Evolutionary conservation across 1,139 yeast species (phyloP).

Genomic region (Meyerozyma carpophila): DNA sequence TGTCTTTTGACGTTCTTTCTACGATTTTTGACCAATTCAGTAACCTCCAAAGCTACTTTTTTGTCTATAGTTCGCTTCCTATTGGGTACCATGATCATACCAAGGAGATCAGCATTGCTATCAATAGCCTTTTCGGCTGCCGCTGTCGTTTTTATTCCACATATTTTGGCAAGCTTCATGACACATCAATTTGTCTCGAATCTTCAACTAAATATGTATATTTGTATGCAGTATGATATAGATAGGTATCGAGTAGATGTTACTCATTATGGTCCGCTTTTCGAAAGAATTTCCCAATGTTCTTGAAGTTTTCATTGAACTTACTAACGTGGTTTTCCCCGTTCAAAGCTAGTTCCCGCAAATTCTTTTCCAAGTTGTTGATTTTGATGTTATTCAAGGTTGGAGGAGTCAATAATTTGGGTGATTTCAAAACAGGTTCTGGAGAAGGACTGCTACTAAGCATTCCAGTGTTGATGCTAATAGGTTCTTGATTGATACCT

Average conservation of each 20-base stretch:
- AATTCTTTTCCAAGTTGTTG: constrained; percentile 49
- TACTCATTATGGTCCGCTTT: constrained; percentile 27
- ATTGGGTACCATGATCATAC: constrained; percentile 82
- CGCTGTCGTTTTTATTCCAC: constrained; percentile 68
- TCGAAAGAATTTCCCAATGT: constrained; percentile 54
- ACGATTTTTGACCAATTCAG: constrained; percentile 24
- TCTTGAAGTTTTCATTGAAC: constrained; percentile 54
- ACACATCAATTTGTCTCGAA: not conserved
- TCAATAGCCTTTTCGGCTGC: constrained; percentile 69
- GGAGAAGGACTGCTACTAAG: not conserved
- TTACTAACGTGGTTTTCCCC: constrained; percentile 56
- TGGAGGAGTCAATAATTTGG: constrained; percentile 19
- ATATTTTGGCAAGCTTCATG: constrained; percentile 56
- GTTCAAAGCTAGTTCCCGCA: constrained; percentile 46
- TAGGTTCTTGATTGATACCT: constrained; percentile 14
- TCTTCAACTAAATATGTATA: not conserved
- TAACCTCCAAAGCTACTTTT: constrained; percentile 50
- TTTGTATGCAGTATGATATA: not conserved
- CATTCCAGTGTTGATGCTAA: constrained; percentile 5
- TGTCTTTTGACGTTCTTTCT: constrained; percentile 14
- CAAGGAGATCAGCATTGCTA: constrained; percentile 70
- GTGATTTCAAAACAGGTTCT: constrained; percentile 19
- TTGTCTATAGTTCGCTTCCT: constrained; percentile 64
- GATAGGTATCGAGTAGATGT: not conserved
- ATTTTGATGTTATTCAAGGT: constrained; percentile 27